Evolutionary conservation across 2,329 filamentous ascomycete species (phyloP), one percentile per base, ranked within the genome.

Genomic region (Aureobasidium namibiae): DNA sequence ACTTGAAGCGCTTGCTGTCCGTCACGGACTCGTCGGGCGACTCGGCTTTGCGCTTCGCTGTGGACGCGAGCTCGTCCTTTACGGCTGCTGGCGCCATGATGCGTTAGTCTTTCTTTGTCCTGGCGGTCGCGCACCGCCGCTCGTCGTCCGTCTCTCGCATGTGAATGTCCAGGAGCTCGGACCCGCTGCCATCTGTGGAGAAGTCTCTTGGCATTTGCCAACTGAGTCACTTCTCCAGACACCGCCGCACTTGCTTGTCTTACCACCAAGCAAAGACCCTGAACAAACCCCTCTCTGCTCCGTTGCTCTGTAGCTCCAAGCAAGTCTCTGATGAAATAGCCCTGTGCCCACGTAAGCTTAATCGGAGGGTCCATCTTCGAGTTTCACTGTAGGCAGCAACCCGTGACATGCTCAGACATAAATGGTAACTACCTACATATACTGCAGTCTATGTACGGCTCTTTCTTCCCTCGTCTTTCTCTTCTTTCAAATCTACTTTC

Each of bases 31-130:
- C 80, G 54, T 83, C 85, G 59, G 80, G 75, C 46, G 83, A 81
- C 63, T 87, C 83, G 4, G 88, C 87, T 74, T 91, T 91, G 72
- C 88, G 86, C 78, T 92, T 92, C 41, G 74, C 78, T 70, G 62
- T 60, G 61, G 44, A 29, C 33, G 53, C n/a, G 24, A 71, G 65
- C 60, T 75, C 72, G 41, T 75, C 73, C 57, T 65, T 68, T 18
- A 66, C 18, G 18, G 44, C 16, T 29, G 42, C 59, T 14, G 59
- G 59, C 36, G 59, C 49, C 59, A 60, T 60, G 23, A 11, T 54
- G 41, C 34, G 14, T 18, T 45, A n/a, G 36, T 52, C 8, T 9
- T 39, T 52, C 8, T 14, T 45, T 50, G 56, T 44, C n/a, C 29
- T 16, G 13, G 23, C 33, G 4, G 7, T 50, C 29, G 23, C n/a